Evolutionary conservation across 163 green algal genomes (phyloP).

Genomic region (Volvox carteri): DNA sequence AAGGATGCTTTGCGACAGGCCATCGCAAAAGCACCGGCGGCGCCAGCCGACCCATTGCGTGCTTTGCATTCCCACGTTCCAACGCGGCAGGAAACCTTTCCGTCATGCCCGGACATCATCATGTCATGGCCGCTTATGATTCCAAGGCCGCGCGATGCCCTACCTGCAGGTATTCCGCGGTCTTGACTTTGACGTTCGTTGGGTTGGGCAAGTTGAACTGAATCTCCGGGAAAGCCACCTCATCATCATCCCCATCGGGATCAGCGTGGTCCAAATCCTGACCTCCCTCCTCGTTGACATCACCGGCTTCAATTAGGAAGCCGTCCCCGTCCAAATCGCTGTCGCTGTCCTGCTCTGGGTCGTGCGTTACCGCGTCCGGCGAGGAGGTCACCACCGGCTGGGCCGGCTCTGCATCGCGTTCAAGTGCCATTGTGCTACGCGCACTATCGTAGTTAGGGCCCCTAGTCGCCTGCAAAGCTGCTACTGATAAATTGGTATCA

Average conservation of each 20-base stretch:
- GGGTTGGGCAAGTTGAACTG: conserved; percentile 36
- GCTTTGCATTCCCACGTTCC: too few species aligned
- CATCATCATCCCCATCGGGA: neutral
- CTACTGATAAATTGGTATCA: neutral
- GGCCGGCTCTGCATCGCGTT: neutral
- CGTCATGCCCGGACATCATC: too few species aligned
- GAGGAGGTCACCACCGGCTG: neutral
- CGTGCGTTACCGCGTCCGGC: neutral
- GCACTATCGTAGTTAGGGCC: neutral
- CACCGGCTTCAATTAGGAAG: conserved; percentile 8
- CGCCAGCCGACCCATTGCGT: too few species aligned
- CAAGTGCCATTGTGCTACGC: too few species aligned
- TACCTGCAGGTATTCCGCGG: conserved; percentile 50
- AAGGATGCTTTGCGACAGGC: too few species aligned
- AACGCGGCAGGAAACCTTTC: too few species aligned
- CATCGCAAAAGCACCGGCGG: too few species aligned
- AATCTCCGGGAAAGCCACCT: conserved; percentile 40
- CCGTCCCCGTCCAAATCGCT: conserved; percentile 1
- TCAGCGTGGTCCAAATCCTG: neutral
- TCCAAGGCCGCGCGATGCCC: too few species aligned
- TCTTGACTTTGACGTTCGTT: conserved; percentile 50
- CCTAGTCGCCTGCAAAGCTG: neutral
- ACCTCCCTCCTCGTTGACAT: neutral
- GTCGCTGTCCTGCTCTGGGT: neutral
- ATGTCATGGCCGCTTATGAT: too few species aligned